Conservation (phyloP, 2,329 filamentous ascomycete genomes). For the Calonectria pseudoturangicola region DNA sequence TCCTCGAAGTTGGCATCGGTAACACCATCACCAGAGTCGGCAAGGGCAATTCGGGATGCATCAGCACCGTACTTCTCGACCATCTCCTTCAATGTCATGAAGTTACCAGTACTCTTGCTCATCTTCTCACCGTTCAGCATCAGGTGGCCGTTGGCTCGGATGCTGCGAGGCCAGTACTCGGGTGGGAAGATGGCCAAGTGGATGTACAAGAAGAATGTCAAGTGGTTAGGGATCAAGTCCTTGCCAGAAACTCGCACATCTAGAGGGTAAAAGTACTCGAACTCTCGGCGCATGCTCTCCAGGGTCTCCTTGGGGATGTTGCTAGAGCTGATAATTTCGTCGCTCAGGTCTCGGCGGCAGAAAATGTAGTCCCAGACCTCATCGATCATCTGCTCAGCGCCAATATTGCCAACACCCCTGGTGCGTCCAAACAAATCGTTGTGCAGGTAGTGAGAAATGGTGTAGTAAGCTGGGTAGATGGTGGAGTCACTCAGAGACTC, state of each 20-base stretch:
- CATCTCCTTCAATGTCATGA: constrained; percentile 91
- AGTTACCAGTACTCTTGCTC: constrained; percentile 98
- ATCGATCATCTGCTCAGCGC: constrained; percentile 91
- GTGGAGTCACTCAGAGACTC: constrained; percentile 95
- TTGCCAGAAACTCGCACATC: constrained; percentile 93
- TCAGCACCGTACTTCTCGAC: constrained; percentile 96
- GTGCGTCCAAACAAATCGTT: constrained; percentile 89
- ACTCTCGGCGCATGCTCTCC: constrained; percentile 89
- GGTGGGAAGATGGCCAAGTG: constrained; percentile 92
- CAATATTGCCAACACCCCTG: constrained; percentile 80
- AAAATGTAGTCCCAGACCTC: constrained; percentile 99
- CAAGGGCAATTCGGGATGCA: constrained; percentile 91
- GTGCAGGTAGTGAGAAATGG: constrained; percentile 81
- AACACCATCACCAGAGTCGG: constrained; percentile 95
- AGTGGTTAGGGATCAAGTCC: constrained; percentile 93
- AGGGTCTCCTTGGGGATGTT: constrained; percentile 85
- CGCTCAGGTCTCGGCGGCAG: constrained; percentile 80
- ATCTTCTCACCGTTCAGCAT: constrained; percentile 99
- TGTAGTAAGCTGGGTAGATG: constrained; percentile 92
- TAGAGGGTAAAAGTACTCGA: constrained; percentile 97
- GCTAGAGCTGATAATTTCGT: constrained; percentile 78
- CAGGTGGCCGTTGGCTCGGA: constrained; percentile 94
- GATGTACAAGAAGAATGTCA: constrained; percentile 97
- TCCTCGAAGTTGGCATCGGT: constrained; percentile 99
- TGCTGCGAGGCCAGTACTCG: constrained; percentile 90